phyloP scores from a whole-genome alignment of 352 stramenopile species.

The Globisporangium viniferum region DNA sequence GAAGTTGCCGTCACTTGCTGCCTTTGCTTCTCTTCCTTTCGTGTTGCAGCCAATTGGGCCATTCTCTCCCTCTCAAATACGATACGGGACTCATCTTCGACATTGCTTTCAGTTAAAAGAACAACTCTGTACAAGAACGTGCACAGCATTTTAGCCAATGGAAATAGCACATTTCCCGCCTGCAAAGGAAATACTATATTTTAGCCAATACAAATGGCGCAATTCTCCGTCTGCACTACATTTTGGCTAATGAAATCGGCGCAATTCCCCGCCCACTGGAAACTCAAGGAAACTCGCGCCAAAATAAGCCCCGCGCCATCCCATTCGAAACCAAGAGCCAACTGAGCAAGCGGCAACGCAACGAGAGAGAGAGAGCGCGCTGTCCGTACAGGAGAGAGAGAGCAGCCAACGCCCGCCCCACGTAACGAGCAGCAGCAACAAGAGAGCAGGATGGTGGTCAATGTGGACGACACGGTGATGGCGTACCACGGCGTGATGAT shows the following conservation, averaged over 20 bases:
- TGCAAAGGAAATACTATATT: background rate
- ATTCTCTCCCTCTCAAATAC: background rate
- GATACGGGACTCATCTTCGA: background rate
- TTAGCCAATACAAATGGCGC: background rate
- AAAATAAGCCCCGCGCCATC: background rate
- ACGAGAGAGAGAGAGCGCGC: background rate
- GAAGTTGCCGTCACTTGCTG: background rate
- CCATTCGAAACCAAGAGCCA: background rate
- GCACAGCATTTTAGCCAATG: background rate
- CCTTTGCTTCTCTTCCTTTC: background rate
- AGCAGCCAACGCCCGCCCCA: background rate
- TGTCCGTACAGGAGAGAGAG: background rate
- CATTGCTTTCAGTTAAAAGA: too few species aligned
- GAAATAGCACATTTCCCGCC: background rate
- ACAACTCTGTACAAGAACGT: background rate
- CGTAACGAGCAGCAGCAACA: background rate
- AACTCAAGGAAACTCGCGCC: background rate
- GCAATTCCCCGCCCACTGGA: background rate
- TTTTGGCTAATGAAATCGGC: background rate
- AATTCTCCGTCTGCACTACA: background rate
- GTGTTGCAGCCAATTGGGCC: background rate
- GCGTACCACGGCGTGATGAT: constrained; percentile 82
- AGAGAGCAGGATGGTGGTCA: constrained; percentile 40
- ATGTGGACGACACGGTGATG: constrained; percentile 69
- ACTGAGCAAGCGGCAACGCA: background rate